Evolutionary conservation across 306 rosid species (phyloP), one percentile per base, ranked within the genome.

Genomic region (Prunus dulcis): DNA sequence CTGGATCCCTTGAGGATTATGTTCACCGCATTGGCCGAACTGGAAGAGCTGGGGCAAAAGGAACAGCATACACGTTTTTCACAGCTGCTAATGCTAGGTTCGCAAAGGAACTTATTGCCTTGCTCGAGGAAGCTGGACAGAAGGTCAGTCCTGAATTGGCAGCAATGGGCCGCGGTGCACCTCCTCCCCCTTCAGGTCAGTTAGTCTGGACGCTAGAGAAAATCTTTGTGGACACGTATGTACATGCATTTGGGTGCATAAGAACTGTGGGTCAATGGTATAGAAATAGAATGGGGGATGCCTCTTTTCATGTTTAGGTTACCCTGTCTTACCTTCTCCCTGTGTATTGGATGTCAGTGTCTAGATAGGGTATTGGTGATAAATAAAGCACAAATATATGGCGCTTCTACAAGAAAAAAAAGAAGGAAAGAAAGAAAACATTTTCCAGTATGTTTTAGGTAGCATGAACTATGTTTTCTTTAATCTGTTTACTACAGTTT

Each of bases 11-110:
- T 1, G 99, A 95, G 87, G 99, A 95, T 73, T 95, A 92, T 79
- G 99, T 95, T 73, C 97, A 92, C 58, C 96, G 97, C 52, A 95
- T 95, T 82, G 99, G 99, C n/a, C 82, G 99, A 80, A 95, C 97
- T 30, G 97, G 99, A 66, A 89, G 97, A 85, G 99, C 99, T 45
- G 97, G 99, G 72, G 99, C 99, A 34, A 95, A 95, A 86, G 99
- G 99, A 86, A 95, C 97, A 34, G 99, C 99, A 2, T 89, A 95
- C 82, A 88, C 99, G 71, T 95, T 92, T 87, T 95, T 95, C 77
- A 95, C 99, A 2, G 99, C 97, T 66, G 89, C 93, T 49, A 95
- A 92, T 87, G 99, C 99, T 69, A 88, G 99, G 81, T 95, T 95
- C 68, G 96, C 97, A 5, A 92, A 92, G 84, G 99, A 92, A 80